Base-by-base conservation (phyloP, 805 yeast species). In the Suhomyces emberorum region DNA sequence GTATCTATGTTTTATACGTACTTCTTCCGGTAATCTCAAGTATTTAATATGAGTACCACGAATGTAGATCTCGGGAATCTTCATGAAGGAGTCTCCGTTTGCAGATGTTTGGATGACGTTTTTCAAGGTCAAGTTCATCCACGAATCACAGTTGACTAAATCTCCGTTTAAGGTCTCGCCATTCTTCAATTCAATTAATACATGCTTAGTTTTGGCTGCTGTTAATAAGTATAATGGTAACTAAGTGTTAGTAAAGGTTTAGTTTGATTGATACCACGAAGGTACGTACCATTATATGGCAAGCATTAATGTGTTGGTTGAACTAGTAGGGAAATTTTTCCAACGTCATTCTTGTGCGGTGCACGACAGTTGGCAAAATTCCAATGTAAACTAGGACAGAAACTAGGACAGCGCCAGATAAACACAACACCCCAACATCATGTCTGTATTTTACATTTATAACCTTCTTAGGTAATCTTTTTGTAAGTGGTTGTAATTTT, bases 61-160 rank as follows among this genome's bases (percentile, higher is more conserved):
- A 26, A 89, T 76, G 55, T 88, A 89, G 39, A 83, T 74, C 51
- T 86, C 95, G 3, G 80, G 77, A 30, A 83, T 61, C 53, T 81
- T 80, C 35, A 72, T 58, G 57, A 76, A 84, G 36, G 68, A 69
- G 45, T 75, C 79, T 25, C 85, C 91, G 47, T 72, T 54, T 28
- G 77, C 67, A 49, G 77, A 77, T 11, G 81, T 74, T 54, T 81
- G 84, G 32, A 80, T 76, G 11, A 83, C 97, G 44, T 88, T 81
- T 22, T 72, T 72, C 36, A 93, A 70, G 1, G 95, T 85, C 46
- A 93, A 70, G 59, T 93, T 93, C 99, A 93, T 93, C 88, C 95
- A 86, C 26, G 87, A 81, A 59, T 93, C 99, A 50, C 95, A 88
- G 54, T 86, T 84, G 38, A 79, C 77, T 41, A 93, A 69, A 38